Conservation (phyloP, 495 filamentous ascomycete species). For the Podospora pseudopauciseta region DNA sequence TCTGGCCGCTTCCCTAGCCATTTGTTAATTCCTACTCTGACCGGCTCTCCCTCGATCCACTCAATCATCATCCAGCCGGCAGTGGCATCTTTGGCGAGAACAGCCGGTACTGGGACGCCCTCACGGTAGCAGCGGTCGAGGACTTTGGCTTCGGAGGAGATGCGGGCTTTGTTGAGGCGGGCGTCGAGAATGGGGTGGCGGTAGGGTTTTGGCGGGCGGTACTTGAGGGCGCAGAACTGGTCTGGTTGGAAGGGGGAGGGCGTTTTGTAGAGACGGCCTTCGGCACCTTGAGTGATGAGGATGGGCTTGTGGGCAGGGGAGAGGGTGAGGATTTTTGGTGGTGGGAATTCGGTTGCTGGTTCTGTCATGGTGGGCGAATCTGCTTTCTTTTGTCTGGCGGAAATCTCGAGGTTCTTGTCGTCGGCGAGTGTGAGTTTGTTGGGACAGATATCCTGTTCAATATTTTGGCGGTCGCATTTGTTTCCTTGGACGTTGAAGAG, state of each 20-base stretch:
- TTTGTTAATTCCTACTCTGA: slow-evolving; percentile 62
- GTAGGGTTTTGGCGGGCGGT: slow-evolving; percentile 89
- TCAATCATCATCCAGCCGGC: slow-evolving; percentile 84
- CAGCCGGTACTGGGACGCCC: slow-evolving; percentile 71
- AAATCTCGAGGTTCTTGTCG: background rate
- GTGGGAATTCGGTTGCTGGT: slow-evolving; percentile 39
- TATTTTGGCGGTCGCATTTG: background rate
- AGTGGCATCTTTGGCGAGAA: slow-evolving; percentile 71
- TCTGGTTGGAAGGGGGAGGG: slow-evolving; percentile 43
- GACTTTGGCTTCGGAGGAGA: slow-evolving; percentile 83
- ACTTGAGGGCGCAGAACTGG: slow-evolving; percentile 80
- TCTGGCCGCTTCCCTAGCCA: slow-evolving; percentile 53
- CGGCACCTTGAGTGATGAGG: slow-evolving; percentile 87
- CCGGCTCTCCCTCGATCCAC: slow-evolving; percentile 75
- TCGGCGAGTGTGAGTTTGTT: background rate
- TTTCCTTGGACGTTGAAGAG: background rate
- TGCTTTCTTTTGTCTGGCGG: background rate
- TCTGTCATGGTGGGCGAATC: slow-evolving; percentile 6
- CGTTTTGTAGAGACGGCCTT: slow-evolving; percentile 88
- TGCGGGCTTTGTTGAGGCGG: slow-evolving; percentile 78
- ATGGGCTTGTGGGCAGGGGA: slow-evolving; percentile 52
- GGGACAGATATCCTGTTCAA: background rate
- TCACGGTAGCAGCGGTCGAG: slow-evolving; percentile 69
- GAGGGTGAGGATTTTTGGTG: slow-evolving; percentile 63
- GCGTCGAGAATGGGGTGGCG: slow-evolving; percentile 87